Evolutionary conservation across 352 stramenopile species (phyloP), one percentile per base, ranked within the genome.

Genomic region (Phytopythium helicoides): DNA sequence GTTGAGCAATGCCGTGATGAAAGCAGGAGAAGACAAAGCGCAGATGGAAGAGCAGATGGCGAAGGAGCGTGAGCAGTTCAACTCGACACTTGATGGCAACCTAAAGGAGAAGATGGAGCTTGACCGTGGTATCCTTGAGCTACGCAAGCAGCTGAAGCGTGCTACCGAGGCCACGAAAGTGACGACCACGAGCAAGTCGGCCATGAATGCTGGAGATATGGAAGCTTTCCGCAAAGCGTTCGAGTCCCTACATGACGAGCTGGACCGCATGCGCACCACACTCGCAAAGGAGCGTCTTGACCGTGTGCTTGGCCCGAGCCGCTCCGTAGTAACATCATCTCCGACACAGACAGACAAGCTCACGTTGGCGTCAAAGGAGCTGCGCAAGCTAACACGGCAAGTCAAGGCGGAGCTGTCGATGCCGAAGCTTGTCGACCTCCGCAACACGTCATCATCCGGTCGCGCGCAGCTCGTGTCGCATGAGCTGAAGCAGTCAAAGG

Each of bases 61-160:
- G 4, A 77, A 76, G 38, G 81, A 92, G 53, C 71, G 81, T 16
- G 76, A 84, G n/a, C 81, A 94, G 45, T 94, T 89, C 44, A 71
- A 85, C 16, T 49, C 73, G 42, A 66, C 81, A 21, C 56, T 94
- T 10, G 81, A 90, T 38, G 84, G 92, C 53, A 89, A 72, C 11
- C 85, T 92, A 57, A 94, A 94, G 60, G 81, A 94, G 42, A 91
- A 89, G 47, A 71, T 75, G 6, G 58, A 73, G 14, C 54, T 92
- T 15, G 86, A 89, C 52, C 68, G 76, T 16, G 37, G 80, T 31
- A 92, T 89, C 52, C 76, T 81, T 14, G 78, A 92, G 35, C 63
- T 94, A 11, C 81, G 81, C 9, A 94, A 94, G 56, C 80, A 92
- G 36, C 47, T 94, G 16, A 84, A 91, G 51, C 80, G 81, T 19